phyloP scores from a whole-genome alignment of 202 grass and related monocot genomes.

The Eragrostis tef region DNA sequence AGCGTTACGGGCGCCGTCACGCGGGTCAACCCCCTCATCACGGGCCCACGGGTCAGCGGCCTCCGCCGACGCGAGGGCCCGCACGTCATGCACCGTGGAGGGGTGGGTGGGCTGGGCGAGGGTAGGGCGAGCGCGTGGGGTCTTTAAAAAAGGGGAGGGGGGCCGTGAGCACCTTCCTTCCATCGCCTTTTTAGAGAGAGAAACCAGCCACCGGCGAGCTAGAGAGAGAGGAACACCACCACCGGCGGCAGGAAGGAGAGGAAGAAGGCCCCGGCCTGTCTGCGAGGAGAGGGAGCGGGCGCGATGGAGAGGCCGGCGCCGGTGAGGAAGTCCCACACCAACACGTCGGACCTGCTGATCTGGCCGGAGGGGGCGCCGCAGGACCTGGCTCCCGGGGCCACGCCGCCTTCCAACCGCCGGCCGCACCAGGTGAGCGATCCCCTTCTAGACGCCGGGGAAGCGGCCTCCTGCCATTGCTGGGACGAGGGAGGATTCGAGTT shows the following conservation, averaged over 20 bases:
- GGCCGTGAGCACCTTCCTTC: slow-evolving; percentile 61
- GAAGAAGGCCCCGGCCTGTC: neutral
- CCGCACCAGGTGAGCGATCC: too few species aligned
- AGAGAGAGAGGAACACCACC: slow-evolving; percentile 33
- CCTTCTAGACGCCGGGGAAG: neutral
- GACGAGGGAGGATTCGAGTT: neutral
- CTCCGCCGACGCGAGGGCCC: neutral
- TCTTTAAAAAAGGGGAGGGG: slow-evolving; percentile 47
- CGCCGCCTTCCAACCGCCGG: slow-evolving; percentile 58
- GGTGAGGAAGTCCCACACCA: slow-evolving; percentile 89
- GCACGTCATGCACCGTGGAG: neutral
- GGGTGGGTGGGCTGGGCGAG: slow-evolving; percentile 14
- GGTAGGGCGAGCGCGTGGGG: slow-evolving; percentile 28
- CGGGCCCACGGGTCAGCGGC: neutral
- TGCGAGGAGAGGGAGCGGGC: neutral
- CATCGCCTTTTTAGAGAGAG: slow-evolving; percentile 61
- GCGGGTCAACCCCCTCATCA: slow-evolving; percentile 28
- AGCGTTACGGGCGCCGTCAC: slow-evolving; percentile 44
- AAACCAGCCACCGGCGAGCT: slow-evolving; percentile 35
- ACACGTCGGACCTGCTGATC: slow-evolving; percentile 90
- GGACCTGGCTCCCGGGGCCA: slow-evolving; percentile 45
- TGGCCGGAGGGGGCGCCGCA: slow-evolving; percentile 72
- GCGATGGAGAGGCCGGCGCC: slow-evolving; percentile 83
- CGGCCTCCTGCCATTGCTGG: slow-evolving; percentile 12
- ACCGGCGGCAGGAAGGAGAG: neutral